These are phyloP conservation scores for Coelastrella sp. DNA, from an alignment of 139 green algal species.

Conservation along the genomic window DNA sequence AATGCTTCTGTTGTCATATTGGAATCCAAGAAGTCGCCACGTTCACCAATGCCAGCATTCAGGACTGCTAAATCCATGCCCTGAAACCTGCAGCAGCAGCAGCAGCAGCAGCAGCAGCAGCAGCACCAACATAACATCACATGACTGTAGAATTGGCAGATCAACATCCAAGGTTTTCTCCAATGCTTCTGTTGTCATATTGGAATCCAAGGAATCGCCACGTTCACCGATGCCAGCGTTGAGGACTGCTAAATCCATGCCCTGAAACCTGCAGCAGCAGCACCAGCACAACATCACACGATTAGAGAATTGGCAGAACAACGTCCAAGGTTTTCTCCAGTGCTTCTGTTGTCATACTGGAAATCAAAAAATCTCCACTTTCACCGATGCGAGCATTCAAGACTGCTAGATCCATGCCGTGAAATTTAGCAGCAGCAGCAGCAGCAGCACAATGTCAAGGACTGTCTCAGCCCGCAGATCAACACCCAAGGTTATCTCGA, in stretches of 20 bases:
- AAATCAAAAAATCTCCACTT: slow-evolving; percentile 57
- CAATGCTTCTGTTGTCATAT: slow-evolving; percentile 54
- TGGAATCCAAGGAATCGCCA: slow-evolving; percentile 54
- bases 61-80: slow-evolving; percentile 73
- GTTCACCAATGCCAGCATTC: slow-evolving; percentile 86
- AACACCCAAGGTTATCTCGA: slow-evolving; percentile 50
- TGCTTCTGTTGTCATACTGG: slow-evolving; percentile 25
- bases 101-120: too few relatives aligned
- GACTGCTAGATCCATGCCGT: slow-evolving; percentile 67
- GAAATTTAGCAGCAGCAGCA: slow-evolving; percentile 24
- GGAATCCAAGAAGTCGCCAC: slow-evolving; percentile 55
- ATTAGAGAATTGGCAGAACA: slow-evolving; percentile 58
- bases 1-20: slow-evolving; percentile 48
- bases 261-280: slow-evolving; percentile 39
- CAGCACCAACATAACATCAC: too few relatives aligned
- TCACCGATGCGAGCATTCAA: slow-evolving; percentile 88
- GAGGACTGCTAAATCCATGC: slow-evolving; percentile 72
- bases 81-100: slow-evolving; percentile 41
- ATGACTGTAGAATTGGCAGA: slow-evolving; percentile 47
- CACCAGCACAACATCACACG: too few relatives aligned
- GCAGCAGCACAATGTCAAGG: too few relatives aligned
- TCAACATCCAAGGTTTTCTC: slow-evolving; percentile 79
- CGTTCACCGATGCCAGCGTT: slow-evolving; percentile 86
- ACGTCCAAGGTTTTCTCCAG: slow-evolving; percentile 79
- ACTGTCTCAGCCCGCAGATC: too few relatives aligned